Base-by-base conservation (phyloP, 2,329 filamentous ascomycete genomes). In the Colletotrichum sp. region DNA sequence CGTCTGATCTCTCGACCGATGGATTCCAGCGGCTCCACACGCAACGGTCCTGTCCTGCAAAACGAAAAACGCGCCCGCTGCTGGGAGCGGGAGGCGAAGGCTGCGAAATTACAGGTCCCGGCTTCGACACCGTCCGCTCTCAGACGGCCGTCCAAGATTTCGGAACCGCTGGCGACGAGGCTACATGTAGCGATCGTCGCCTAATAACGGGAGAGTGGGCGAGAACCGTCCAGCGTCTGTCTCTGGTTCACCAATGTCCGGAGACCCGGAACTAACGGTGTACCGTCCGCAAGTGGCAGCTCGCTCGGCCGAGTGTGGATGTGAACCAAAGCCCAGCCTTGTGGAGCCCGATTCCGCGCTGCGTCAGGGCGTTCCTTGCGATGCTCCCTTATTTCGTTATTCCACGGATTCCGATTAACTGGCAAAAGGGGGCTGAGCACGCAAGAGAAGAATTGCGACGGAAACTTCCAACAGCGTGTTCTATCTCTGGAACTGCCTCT, bases 1-100 rank as follows among this genome's bases (percentile, higher is more conserved):
- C 73, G 73, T 75, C 73, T 72, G 69, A 72, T 72, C 62, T 72
- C 58, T 63, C 26, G 30, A 67, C 24, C 62, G 55, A 67, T 72
- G 62, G 38, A 58, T 63, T 68, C 14, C 32, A 32, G 56, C 55
- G 63, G 24, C 73, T 52, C 69, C 73, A 63, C 55, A 43, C 30
- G 16, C 62, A 71, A 63, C 32, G 56, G 63, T 61, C 30, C 30
- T 32, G 55, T 30, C 61, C 38, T 63, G 24, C 72, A 64, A 58
- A 43, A 34, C 38, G 38, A 28, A 64, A 58, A 43, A 34, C 38
- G 38, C 36, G 59, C 38, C 56, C 71, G 59, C n/a, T 26, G 59
- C 59, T 38, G 63, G 32, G 32, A 28, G 43, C 55, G 58, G 38
- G 43, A 63, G n/a, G 26, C 26, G 38, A 63, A 34, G n/a, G 28